Conservation (phyloP, 2,329 filamentous ascomycete genomes). For the Fusarium napiforme region DNA sequence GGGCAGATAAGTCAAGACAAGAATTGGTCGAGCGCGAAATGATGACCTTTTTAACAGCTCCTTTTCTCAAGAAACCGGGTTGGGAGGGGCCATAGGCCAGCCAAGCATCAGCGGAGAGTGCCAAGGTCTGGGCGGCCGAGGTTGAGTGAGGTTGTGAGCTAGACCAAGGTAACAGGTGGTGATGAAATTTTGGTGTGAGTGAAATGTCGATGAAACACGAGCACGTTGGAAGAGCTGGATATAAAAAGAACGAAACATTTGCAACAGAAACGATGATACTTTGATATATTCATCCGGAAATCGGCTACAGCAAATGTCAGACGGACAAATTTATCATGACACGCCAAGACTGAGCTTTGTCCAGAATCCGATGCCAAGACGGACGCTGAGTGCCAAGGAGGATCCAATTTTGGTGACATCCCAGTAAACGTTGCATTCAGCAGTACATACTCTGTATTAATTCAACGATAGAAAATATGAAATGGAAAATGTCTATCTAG, state of each 20-base stretch:
- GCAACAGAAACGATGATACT: not conserved
- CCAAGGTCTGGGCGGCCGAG: constrained; percentile 41
- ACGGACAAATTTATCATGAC: constrained; percentile 22
- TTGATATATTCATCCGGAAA: not conserved
- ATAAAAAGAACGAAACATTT: not conserved
- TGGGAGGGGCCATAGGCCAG: constrained; percentile 23
- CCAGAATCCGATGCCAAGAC: constrained; percentile 34
- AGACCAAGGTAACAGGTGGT: not conserved
- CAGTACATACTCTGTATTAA: not conserved
- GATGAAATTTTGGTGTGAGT: not conserved
- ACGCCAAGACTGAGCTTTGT: constrained; percentile 32
- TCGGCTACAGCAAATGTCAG: not conserved
- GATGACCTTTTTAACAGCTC: constrained; percentile 26
- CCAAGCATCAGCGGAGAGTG: constrained; percentile 32
- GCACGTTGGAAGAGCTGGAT: not conserved
- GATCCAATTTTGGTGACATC: constrained; percentile 4
- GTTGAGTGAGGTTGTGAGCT: constrained; percentile 10
- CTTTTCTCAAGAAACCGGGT: constrained; percentile 8
- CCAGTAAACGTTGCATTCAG: not conserved
- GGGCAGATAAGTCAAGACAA: not conserved
- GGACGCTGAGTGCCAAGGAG: constrained; percentile 15
- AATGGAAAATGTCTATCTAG: not conserved
- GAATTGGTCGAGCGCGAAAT: constrained; percentile 1
- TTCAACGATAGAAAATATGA: not conserved
- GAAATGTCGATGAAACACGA: not conserved